Conservation (phyloP, 805 yeast genomes). For the Nakazawaea wickerhamii region DNA sequence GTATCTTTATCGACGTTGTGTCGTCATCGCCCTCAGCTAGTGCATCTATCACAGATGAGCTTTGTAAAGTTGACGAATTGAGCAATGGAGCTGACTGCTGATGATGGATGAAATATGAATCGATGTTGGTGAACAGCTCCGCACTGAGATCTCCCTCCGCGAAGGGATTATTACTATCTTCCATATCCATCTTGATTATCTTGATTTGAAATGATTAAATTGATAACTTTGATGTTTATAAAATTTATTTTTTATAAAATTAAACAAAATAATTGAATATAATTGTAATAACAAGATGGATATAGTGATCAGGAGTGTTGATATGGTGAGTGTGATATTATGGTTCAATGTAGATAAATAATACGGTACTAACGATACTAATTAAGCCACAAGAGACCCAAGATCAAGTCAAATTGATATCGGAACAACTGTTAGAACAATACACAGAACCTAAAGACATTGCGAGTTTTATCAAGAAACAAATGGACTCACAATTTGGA, state of each 20-base stretch:
- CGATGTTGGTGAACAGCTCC: slow-evolving; percentile 7
- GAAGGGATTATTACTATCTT: slow-evolving; percentile 33
- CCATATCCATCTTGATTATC: slow-evolving; percentile 26
- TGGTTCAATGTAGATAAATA: background rate
- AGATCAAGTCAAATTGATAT: slow-evolving; percentile 39
- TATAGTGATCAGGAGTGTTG: background rate
- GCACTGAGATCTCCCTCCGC: slow-evolving; percentile 16
- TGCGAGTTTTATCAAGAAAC: slow-evolving; percentile 60
- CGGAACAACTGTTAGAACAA: slow-evolving; percentile 38
- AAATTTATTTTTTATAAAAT: too few species aligned
- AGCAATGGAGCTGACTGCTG: background rate
- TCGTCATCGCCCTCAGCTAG: background rate
- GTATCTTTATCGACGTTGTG: slow-evolving; percentile 6
- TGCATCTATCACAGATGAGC: background rate
- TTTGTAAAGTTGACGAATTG: background rate
- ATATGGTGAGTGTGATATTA: background rate
- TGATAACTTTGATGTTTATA: too few species aligned
- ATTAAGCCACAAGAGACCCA: slow-evolving; percentile 46
- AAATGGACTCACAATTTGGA: slow-evolving; percentile 57
- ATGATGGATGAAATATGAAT: slow-evolving; percentile 10
- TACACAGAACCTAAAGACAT: slow-evolving; percentile 52
- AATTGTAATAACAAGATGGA: background rate
- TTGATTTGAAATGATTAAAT: background rate
- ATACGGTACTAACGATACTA: background rate
- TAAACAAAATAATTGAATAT: background rate